These are phyloP conservation scores for Coemansia sp. DNA, from an alignment of 192 early-diverging fungal species.

Conservation along the genomic window DNA sequence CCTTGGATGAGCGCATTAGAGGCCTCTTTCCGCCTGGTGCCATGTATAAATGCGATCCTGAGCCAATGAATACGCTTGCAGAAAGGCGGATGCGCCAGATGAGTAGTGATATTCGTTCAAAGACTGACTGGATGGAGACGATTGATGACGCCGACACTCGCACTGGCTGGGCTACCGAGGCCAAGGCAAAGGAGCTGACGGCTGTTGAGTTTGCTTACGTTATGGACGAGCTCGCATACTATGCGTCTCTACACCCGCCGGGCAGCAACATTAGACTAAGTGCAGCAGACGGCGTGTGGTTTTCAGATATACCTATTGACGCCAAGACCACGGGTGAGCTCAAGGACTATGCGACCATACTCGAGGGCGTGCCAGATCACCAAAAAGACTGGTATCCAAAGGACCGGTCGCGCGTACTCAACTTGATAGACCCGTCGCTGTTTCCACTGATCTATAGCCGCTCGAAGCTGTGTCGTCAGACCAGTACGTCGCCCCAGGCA, in stretches of 20 bases:
- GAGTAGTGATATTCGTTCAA: no score
- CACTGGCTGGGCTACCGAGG: no score
- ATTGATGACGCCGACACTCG: no score
- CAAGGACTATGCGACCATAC: neutral
- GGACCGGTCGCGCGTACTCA: no score
- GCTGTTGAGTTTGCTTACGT: constrained; percentile 21
- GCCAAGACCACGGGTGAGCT: constrained; percentile 1
- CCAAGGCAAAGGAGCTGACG: neutral
- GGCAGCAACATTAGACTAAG: neutral
- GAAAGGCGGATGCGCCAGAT: constrained; percentile 1
- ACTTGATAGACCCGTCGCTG: no score
- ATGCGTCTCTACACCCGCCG: neutral
- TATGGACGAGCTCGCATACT: constrained; percentile 34
- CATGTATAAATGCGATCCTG: neutral
- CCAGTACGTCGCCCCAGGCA: no score
- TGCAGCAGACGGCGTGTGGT: neutral
- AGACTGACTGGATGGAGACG: no score
- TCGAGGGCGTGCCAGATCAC: neutral
- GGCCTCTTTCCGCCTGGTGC: neutral
- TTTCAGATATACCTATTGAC: constrained; percentile 24
- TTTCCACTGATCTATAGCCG: no score
- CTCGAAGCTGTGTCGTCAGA: no score
- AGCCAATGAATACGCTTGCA: neutral
- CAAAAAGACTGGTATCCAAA: no score
- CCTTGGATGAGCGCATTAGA: neutral